phyloP scores from a whole-genome alignment of 2,329 filamentous ascomycete species.

The Thyridium curvatum region DNA sequence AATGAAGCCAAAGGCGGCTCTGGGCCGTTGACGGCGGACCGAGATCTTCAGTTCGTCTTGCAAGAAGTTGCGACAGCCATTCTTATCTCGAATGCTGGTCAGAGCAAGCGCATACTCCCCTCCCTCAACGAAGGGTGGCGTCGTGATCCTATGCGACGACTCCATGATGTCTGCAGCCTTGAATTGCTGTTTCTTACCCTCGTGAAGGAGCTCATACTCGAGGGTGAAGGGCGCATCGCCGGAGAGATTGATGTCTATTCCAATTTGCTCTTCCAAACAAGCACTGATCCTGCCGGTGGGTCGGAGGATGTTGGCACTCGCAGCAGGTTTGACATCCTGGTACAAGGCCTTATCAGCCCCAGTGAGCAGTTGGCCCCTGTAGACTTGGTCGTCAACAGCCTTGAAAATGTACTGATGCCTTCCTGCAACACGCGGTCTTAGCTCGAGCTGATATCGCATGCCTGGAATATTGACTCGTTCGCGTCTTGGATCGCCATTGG shows the following conservation, averaged over 20 bases:
- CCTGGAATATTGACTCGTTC: slow-evolving; percentile 56
- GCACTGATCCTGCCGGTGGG: slow-evolving; percentile 52
- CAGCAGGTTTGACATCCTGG: slow-evolving; percentile 89
- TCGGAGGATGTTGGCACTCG: slow-evolving; percentile 65
- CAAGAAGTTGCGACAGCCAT: slow-evolving; percentile 78
- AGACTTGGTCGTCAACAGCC: slow-evolving; percentile 76
- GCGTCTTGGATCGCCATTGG: slow-evolving; percentile 49
- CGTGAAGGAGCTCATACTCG: slow-evolving; percentile 89
- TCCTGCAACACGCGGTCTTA: slow-evolving; percentile 75
- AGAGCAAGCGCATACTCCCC: slow-evolving; percentile 87
- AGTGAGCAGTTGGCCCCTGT: slow-evolving; percentile 58
- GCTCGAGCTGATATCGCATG: slow-evolving; percentile 75
- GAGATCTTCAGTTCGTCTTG: slow-evolving; percentile 80
- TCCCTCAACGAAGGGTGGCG: slow-evolving; percentile 66
- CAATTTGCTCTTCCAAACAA: slow-evolving; percentile 77
- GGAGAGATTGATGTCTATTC: slow-evolving; percentile 66
- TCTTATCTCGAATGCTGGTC: slow-evolving; percentile 78
- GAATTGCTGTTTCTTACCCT: slow-evolving; percentile 73
- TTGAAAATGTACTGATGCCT: slow-evolving; percentile 83
- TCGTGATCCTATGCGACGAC: slow-evolving; percentile 64
- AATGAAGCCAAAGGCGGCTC: slow-evolving; percentile 77
- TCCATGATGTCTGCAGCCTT: slow-evolving; percentile 57
- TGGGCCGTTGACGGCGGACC: slow-evolving; percentile 82
- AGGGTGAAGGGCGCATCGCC: slow-evolving; percentile 85
- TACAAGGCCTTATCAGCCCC: slow-evolving; percentile 62